Evolutionary conservation across 441 rosid species (phyloP).

Genomic region (Aquilaria agallochum): DNA sequence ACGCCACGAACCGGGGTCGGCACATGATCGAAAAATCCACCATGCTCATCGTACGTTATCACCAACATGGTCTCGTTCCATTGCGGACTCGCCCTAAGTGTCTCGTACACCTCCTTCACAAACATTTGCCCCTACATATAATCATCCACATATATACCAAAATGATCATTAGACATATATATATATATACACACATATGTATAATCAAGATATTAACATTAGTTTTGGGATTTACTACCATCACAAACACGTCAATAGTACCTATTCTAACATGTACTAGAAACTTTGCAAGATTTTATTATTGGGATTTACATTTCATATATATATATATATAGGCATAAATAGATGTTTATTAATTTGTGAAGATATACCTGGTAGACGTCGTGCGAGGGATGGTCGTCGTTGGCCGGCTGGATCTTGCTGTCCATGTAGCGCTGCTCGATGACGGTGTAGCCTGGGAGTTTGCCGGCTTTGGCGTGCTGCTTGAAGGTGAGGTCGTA

Average conservation of each 20-base stretch:
- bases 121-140: slow-evolving; percentile 33
- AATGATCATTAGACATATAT: not conserved
- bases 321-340: not conserved
- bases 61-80: slow-evolving; percentile 74
- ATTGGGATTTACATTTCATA: not conserved
- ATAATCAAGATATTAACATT: not conserved
- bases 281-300: too few relatives aligned
- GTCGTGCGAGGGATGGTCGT: slow-evolving; percentile 94
- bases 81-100: slow-evolving; percentile 77
- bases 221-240: not conserved
- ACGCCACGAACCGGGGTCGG: slow-evolving; percentile 73
- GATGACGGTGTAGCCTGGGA: slow-evolving; percentile 63
- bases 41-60: slow-evolving; percentile 90
- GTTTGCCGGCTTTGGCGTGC: slow-evolving; percentile 54
- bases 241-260: too few relatives aligned
- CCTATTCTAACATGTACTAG: too few relatives aligned
- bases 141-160: not conserved
- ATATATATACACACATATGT: not conserved
- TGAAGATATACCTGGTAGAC: slow-evolving; percentile 55
- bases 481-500: slow-evolving; percentile 43
- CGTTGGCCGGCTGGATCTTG: slow-evolving; percentile 50
- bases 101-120: slow-evolving; percentile 83
- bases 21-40: slow-evolving; percentile 86
- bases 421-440: slow-evolving; percentile 83
- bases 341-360: slow-evolving; percentile 20